Evolutionary conservation across 495 filamentous ascomycete genomes (phyloP), one percentile per base, ranked within the genome.

Genomic region (Trichocladium antarcticum): DNA sequence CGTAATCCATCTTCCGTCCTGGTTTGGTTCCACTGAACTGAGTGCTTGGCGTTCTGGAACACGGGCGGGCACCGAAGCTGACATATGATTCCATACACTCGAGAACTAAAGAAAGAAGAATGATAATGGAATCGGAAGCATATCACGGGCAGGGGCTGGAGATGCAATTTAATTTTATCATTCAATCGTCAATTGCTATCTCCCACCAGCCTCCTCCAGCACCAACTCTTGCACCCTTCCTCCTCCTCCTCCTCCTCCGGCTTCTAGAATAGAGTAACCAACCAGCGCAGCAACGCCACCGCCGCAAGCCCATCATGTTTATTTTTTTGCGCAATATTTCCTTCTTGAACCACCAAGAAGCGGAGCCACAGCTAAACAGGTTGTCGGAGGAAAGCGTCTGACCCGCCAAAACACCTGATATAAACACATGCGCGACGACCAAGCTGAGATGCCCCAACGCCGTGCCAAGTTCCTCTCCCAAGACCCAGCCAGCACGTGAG

Each of bases 101-200:
- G n/a, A n/a, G n/a, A n/a, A n/a, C n/a, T n/a, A n/a, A n/a, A n/a
- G n/a, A n/a, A n/a, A n/a, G 24, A 8, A 27, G 24, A 8, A 27
- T 27, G 24, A 27, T 3, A 27, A 8, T 27, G 8, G 8, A 27
- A n/a, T n/a, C n/a, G n/a, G n/a, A n/a, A n/a, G n/a, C n/a, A n/a
- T 27, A 27, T 8, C 24, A 27, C 17, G 31, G 19, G n/a, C n/a
- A n/a, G 1, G 5, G 5, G n/a, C 34, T 41, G 6, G 15, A 29
- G 5, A 37, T 39, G 42, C 51, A 56, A 56, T 59, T 54, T 54
- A 51, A 32, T 45, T 51, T 51, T 51, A 20, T 54, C 50, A 51
- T 59, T 59, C 57, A 56, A n/a, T 53, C 49, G 55, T 54, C 34
- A 52, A 27, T 41, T 37, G 24, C 36, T 46, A 28, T 36, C 37